Conservation (phyloP, 768 basidiomycete genomes). For the Lactarius pseudohatsudake region DNA sequence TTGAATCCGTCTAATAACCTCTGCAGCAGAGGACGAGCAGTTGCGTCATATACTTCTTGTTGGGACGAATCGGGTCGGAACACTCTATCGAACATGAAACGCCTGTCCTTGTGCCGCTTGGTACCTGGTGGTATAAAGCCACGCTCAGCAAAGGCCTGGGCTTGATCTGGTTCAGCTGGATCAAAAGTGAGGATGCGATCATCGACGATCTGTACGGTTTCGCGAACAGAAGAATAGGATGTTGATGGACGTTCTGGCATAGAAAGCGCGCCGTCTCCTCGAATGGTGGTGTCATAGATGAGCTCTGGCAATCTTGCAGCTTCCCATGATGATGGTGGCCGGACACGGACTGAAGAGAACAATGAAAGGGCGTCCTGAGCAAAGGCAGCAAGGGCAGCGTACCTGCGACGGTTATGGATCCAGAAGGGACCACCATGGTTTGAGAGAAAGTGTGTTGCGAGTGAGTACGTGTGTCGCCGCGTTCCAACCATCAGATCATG, state of each 20-base stretch:
- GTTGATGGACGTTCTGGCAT: constrained; percentile 54
- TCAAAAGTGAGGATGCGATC: constrained; percentile 96
- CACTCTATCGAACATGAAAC: constrained; percentile 96
- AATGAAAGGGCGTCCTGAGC: neutral
- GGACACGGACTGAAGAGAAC: constrained; percentile 72
- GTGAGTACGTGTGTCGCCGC: neutral
- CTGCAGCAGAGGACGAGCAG: constrained; percentile 79
- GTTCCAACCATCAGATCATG: constrained; percentile 27
- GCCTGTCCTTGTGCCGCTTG: constrained; percentile 93
- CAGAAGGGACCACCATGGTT: constrained; percentile 70
- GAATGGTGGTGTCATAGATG: constrained; percentile 65
- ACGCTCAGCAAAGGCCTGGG: constrained; percentile 77
- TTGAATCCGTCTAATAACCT: constrained; percentile 93
- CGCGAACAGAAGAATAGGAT: constrained; percentile 59
- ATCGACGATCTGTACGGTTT: constrained; percentile 87
- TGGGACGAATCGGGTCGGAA: constrained; percentile 81
- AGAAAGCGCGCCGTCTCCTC: constrained; percentile 85
- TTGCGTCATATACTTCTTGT: constrained; percentile 83
- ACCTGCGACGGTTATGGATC: constrained; percentile 89
- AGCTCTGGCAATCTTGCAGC: constrained; percentile 79
- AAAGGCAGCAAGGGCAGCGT: constrained; percentile 28
- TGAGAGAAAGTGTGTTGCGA: neutral
- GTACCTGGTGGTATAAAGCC: constrained; percentile 85
- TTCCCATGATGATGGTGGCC: constrained; percentile 85
- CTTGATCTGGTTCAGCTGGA: constrained; percentile 84